Conservation (phyloP, 805 yeast species). For the Saturnispora silvae region DNA sequence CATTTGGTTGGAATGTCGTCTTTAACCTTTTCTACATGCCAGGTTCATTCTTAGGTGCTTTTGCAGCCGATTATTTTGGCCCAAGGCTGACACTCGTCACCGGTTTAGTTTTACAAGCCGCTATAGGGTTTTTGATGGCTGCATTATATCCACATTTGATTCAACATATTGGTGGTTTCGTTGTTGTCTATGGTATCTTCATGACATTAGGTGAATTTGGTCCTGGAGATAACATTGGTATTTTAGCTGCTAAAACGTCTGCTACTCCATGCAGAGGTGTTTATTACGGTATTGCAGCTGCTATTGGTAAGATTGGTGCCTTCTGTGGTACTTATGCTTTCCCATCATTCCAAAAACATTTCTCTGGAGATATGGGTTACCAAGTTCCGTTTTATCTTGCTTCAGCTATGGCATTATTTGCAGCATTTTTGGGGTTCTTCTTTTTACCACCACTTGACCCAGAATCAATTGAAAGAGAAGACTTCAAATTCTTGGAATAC, state of each 20-base stretch:
- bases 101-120: conserved; percentile 67
- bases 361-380: conserved; percentile 51
- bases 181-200: conserved; percentile 82
- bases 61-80: conserved; percentile 75
- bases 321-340: conserved; percentile 84
- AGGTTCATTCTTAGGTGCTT: conserved; percentile 83
- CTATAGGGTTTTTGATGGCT: conserved; percentile 78
- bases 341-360: conserved; percentile 62
- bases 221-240: conserved; percentile 87
- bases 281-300: conserved; percentile 86
- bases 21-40: conserved; percentile 83
- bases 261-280: conserved; percentile 87
- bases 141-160: conserved; percentile 48
- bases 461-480: conserved; percentile 72
- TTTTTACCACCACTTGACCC: conserved; percentile 76
- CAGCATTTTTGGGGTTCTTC: conserved; percentile 60
- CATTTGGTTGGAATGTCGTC: conserved; percentile 90
- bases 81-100: conserved; percentile 66
- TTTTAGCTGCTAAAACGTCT: conserved; percentile 75
- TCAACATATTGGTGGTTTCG: conserved; percentile 63
- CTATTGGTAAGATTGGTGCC: conserved; percentile 86
- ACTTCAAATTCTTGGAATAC: conserved; percentile 56
- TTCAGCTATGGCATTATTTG: conserved; percentile 61
- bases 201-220: conserved; percentile 86
- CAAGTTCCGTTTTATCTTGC: conserved; percentile 78